A percentile compares a stretch with the other conserved stretches of the same genome.
These are phyloP conservation scores for Nicotiana sylvestris DNA, from an alignment of 257 asterid genomes.

Conservation along the genomic window DNA sequence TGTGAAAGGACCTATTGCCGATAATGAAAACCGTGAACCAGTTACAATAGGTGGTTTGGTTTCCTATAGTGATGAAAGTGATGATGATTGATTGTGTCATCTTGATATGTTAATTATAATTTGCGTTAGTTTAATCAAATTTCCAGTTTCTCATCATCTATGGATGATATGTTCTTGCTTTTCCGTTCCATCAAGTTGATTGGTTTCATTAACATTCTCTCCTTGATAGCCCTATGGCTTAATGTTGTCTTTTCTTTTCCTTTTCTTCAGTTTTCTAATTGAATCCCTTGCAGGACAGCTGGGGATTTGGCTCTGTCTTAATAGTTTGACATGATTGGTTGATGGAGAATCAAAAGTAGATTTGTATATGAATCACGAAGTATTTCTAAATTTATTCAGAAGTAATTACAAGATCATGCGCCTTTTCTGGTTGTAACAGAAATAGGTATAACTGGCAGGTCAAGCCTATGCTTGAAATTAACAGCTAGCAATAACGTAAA, in stretches of 20 bases:
- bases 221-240: background rate
- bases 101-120: background rate
- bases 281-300: no score
- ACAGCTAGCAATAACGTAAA: background rate
- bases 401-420: background rate
- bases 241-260: no score
- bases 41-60: conserved; percentile 46
- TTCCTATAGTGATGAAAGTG: conserved; percentile 87
- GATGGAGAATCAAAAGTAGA: background rate
- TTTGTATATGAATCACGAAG: background rate
- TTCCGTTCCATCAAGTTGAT: background rate
- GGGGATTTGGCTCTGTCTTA: background rate
- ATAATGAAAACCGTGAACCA: conserved; percentile 14
- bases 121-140: background rate
- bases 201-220: background rate
- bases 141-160: background rate
- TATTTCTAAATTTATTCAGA: background rate
- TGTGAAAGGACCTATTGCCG: background rate
- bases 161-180: background rate
- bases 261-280: no score
- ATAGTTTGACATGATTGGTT: background rate
- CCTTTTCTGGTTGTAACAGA: background rate
- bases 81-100: conserved; percentile 47
- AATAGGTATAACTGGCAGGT: no score
- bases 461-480: no score